Evolutionary conservation across 2,329 filamentous ascomycete species (phyloP), one percentile per base, ranked within the genome.

Genomic region (Hypoxylon sp.): DNA sequence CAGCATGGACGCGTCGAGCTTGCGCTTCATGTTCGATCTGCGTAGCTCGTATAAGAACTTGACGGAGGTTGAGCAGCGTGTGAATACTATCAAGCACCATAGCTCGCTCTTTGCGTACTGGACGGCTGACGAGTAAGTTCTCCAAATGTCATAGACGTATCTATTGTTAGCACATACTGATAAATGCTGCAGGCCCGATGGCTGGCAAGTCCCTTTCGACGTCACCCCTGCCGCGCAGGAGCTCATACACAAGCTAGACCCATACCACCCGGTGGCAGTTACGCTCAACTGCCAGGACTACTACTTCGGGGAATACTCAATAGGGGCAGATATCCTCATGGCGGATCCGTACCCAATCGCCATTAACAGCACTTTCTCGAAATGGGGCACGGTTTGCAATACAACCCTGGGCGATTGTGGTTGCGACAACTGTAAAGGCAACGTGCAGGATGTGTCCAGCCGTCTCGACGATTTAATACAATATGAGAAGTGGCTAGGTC

Each of bases 241-340:
- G 4, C 64, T 75, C 0, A 73, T 89, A 68, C 82, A 85, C 61
- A 63, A 72, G 0, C 74, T 88, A 1, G 87, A 90, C 74, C 84
- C 84, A 0, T 89, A 89, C 75, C 87, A 89, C 75, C 87, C 87
- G 0, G 82, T 87, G 1, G 83, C 83, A 1, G 78, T 89, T 3
- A 84, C 83, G 1, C 80, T 90, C 45, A 89, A 89, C 76, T 89
- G 87, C 78, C 80, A 83, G 57, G 84, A 89, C 76, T 89, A 87
- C 76, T 83, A 88, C 75, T 89, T 87, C 72, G 75, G 76, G 2
- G 75, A 83, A 11, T 89, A 90, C 77, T 78, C 82, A 0, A 72
- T 77, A 1, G 85, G 84, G 16, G 82, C 84, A 3, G 87, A 89
- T 72, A 83, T 89, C 67, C 75, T 90, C 65, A 85, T 89, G 79